phyloP scores from a whole-genome alignment of 345 rosid species.

The Salix arbutifolia region DNA sequence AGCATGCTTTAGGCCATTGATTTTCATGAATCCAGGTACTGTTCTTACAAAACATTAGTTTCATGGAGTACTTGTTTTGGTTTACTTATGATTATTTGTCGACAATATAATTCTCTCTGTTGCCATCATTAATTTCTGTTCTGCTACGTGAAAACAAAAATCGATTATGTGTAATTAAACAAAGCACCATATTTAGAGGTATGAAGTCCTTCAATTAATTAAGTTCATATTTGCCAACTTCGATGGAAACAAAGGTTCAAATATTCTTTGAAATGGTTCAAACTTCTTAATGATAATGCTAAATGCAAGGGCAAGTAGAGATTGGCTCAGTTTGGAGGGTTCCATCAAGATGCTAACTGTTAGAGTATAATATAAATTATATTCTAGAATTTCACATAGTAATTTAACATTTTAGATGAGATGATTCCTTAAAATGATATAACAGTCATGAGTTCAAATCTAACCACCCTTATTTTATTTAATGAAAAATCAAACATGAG shows the following conservation, averaged over 20 bases:
- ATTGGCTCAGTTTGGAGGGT: neutral
- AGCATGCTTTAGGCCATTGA: too few relatives aligned
- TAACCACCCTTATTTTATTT: too few relatives aligned
- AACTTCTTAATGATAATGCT: neutral
- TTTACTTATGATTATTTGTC: neutral
- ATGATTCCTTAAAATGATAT: accelerated
- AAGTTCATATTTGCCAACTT: neutral
- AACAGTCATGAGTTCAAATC: too few relatives aligned
- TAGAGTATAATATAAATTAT: too few relatives aligned
- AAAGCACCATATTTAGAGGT: neutral
- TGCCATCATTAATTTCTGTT: neutral
- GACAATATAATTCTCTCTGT: neutral
- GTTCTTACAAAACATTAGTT: too few relatives aligned
- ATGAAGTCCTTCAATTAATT: neutral
- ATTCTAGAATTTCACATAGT: accelerated
- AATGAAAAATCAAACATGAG: too few relatives aligned
- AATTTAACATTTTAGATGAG: accelerated
- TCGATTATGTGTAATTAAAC: neutral
- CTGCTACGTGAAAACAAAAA: neutral
- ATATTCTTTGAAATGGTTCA: neutral
- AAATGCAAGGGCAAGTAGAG: neutral
- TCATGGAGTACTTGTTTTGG: too few relatives aligned
- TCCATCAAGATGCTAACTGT: neutral
- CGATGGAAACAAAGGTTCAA: neutral
- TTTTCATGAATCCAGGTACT: too few relatives aligned